These are phyloP conservation scores for Punctularia strigosozonata DNA, from an alignment of 768 basidiomycete genomes.

Conservation along the genomic window DNA sequence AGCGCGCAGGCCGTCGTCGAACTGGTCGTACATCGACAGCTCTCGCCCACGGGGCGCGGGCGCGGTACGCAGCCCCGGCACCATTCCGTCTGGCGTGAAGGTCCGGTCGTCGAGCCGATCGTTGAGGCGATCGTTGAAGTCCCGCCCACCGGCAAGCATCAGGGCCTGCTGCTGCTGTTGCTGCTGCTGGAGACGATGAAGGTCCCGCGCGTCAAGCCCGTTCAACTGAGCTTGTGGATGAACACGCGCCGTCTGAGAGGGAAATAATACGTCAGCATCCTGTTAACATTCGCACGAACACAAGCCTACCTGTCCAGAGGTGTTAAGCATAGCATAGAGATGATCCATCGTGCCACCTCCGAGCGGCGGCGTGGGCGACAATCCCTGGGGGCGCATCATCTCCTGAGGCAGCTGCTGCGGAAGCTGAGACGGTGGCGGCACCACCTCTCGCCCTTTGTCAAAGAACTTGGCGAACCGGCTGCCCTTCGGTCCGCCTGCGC, in stretches of 20 bases:
- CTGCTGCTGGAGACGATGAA: constrained; percentile 30
- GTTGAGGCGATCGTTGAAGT: constrained; percentile 63
- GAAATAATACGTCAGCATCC: constrained; percentile 17
- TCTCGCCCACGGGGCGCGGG: constrained; percentile 54
- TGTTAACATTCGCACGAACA: constrained; percentile 2
- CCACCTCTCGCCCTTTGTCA: constrained; percentile 44
- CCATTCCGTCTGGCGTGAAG: constrained; percentile 79
- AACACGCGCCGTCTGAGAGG: too few relatives aligned
- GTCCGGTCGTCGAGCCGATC: constrained; percentile 63
- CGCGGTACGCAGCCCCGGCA: constrained; percentile 66
- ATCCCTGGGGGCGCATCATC: constrained; percentile 25
- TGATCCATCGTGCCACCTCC: constrained; percentile 66
- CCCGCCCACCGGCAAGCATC: constrained; percentile 41
- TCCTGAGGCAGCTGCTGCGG: constrained; percentile 24
- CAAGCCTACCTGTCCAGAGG: constrained; percentile 54
- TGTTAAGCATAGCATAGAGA: constrained; percentile 71
- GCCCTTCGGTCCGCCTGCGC: constrained; percentile 38
- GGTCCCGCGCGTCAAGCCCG: too few relatives aligned
- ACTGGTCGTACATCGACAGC: constrained; percentile 40
- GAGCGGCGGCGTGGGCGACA: too few relatives aligned
- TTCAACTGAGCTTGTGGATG: too few relatives aligned
- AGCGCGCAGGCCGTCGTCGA: constrained; percentile 51
- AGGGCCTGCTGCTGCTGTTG: constrained; percentile 24
- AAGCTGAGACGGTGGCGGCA: constrained; percentile 32
- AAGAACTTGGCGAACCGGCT: constrained; percentile 86